These are phyloP conservation scores for Melastoma malabathricum DNA, from an alignment of 345 rosid genomes.

Conservation along the genomic window DNA sequence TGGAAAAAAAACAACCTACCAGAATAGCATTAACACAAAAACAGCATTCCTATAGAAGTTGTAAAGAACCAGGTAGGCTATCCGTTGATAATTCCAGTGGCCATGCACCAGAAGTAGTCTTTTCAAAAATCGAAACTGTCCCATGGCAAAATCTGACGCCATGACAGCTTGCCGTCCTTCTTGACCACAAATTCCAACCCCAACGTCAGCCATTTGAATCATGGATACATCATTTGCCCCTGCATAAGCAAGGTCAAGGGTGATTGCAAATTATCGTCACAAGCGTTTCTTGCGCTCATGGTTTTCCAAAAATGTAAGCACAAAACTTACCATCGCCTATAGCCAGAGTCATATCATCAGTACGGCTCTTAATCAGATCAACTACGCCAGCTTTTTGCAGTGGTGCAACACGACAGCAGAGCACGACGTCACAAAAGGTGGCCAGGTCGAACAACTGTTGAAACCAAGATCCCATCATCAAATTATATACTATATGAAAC, in stretches of 20 bases:
- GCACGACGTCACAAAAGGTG: conserved; percentile 55
- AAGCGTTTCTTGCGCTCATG: not conserved
- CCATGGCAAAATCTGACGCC: conserved; percentile 93
- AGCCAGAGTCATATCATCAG: conserved; percentile 72
- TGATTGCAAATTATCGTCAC: too few species aligned
- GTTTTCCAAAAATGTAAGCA: not conserved
- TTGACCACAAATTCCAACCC: conserved; percentile 79
- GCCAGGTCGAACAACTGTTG: conserved; percentile 67
- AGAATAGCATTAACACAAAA: conserved; percentile 45
- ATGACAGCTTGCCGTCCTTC: conserved; percentile 88
- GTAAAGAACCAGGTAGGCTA: conserved; percentile 62
- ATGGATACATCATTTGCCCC: conserved; percentile 87
- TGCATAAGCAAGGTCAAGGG: conserved; percentile 11
- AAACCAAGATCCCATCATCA: not conserved
- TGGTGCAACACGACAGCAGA: conserved; percentile 89
- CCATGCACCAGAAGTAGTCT: conserved; percentile 72
- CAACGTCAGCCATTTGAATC: conserved; percentile 94
- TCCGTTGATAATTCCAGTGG: conserved; percentile 80
- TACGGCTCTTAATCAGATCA: conserved; percentile 60
- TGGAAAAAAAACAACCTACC: too few species aligned
- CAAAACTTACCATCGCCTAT: conserved; percentile 68
- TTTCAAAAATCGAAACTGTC: conserved; percentile 60
- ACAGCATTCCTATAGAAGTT: conserved; percentile 85
- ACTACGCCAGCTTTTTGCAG: conserved; percentile 80
- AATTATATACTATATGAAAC: too few species aligned